Base-by-base conservation (phyloP, 2,329 filamentous ascomycete species). In the Ophiostoma montium region DNA sequence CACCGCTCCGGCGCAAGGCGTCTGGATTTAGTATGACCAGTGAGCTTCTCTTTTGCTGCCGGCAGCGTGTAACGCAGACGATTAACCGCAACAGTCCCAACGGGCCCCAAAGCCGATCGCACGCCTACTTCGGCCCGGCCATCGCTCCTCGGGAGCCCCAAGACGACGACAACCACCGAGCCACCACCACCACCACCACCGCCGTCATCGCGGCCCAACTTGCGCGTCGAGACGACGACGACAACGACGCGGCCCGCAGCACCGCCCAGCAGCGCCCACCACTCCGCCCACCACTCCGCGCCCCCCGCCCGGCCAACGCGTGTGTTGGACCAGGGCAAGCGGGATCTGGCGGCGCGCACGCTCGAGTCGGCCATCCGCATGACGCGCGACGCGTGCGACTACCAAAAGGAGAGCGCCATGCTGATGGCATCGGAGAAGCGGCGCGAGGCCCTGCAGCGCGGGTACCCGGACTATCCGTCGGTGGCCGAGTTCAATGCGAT, bases 381-480 rank as follows among this genome's bases (percentile, higher is more conserved):
- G 16, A 16, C 10, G 3, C 31, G 21, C 15, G 27, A 44, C 6
- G 6, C 5, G 1, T 18, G 2, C 16, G 30, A 33, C 16, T n/a
- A 19, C 2, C 42, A 33, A 33, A 18, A 21, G 3, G 30, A 32
- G 15, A 19, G n/a, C 27, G 16, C 27, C 16, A 30, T 16, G 12
- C 5, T 32, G 30, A 10, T 44, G 2, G 42, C 42, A n/a, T 19
- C 44, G 1, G 13, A 42, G 1, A 35, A 50, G 43, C 47, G 42
- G 11, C 49, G 48, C 7, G 47, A 52, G 11, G 47, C 47, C 12
- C 38, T 48, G 19, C 31, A 30, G 43, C 9, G 11, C 23, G 36
- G 5, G n/a, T 44, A 50, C 11, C 3, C 45, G 1, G 55, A 55
- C 11, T 57, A 51, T 36, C 51, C 56, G 2, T 49, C 48, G 11